phyloP scores from a whole-genome alignment of 2,329 filamentous ascomycete genomes.

The Hypoxylon sp. region DNA sequence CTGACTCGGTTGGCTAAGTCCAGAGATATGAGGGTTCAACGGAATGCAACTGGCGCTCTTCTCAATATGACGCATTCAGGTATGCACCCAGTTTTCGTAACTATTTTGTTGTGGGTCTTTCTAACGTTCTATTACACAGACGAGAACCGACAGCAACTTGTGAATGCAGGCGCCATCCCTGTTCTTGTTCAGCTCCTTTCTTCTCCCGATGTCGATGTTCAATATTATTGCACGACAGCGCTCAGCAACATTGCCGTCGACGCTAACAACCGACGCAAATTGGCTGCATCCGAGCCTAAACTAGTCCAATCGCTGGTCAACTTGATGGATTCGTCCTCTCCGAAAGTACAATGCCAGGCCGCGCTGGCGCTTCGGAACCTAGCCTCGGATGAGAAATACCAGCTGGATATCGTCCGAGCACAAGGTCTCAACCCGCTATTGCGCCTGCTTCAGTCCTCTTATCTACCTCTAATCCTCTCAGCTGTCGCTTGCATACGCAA shows the following conservation, averaged over 20 bases:
- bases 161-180: constrained; percentile 97
- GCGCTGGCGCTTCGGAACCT: constrained; percentile 94
- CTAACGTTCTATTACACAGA: constrained; percentile 67
- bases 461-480: constrained; percentile 94
- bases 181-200: constrained; percentile 95
- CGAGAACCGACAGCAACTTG: constrained; percentile 97
- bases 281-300: constrained; percentile 90
- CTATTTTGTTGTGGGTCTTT: constrained; percentile 3
- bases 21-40: constrained; percentile 97
- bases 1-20: constrained; percentile 95
- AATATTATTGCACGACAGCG: constrained; percentile 99
- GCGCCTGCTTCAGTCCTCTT: constrained; percentile 92
- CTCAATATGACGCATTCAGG: constrained; percentile 99
- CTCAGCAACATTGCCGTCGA: constrained; percentile 99
- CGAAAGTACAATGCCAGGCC: constrained; percentile 98
- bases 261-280: constrained; percentile 87
- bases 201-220: constrained; percentile 94
- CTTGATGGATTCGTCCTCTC: constrained; percentile 96
- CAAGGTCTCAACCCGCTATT: constrained; percentile 88
- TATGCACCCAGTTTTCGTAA: constrained; percentile 60
- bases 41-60: constrained; percentile 95
- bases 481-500: constrained; percentile 98
- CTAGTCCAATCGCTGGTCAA: constrained; percentile 95
- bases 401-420: constrained; percentile 94
- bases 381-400: constrained; percentile 98